These are phyloP conservation scores for Hyparrhenia diplandra DNA, from an alignment of 176 grass and related monocot species.

Conservation along the genomic window DNA sequence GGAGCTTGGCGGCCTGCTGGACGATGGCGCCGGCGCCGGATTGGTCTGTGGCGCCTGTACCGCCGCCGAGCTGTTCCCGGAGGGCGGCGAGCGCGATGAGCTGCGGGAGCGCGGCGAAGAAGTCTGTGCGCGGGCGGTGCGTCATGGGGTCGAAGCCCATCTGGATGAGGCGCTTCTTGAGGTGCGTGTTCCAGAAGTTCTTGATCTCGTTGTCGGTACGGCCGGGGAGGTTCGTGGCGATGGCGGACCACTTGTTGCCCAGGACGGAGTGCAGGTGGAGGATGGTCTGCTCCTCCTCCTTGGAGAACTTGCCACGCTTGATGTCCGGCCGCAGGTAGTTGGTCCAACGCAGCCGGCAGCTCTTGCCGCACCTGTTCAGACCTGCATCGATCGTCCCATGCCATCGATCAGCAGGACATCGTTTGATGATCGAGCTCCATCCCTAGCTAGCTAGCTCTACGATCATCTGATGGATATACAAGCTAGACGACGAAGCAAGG, in stretches of 20 bases:
- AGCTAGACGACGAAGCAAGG: no score
- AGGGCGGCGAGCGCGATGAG: conserved; percentile 66
- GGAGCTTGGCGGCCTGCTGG: conserved; percentile 52
- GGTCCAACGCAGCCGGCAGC: conserved; percentile 85
- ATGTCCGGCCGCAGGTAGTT: conserved; percentile 88
- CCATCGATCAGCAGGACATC: no score
- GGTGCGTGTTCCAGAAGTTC: conserved; percentile 96
- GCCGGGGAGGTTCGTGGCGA: conserved; percentile 67
- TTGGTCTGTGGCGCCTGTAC: no score
- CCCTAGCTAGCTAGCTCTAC: no score
- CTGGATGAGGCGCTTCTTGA: conserved; percentile 85
- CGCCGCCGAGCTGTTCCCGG: conserved; percentile 43
- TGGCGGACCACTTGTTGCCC: conserved; percentile 90
- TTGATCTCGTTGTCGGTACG: conserved; percentile 92
- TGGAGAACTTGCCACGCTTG: conserved; percentile 79
- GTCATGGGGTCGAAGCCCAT: conserved; percentile 98
- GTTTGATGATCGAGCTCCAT: no score
- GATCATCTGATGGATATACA: no score
- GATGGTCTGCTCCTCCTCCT: conserved; percentile 76
- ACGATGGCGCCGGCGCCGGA: conserved; percentile 19
- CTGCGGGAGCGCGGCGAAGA: conserved; percentile 67
- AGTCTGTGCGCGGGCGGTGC: conserved; percentile 76
- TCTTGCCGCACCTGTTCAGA: conserved; percentile 82
- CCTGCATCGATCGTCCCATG: conserved; percentile 32
- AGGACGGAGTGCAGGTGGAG: conserved; percentile 70